Base-by-base conservation (phyloP, 2,329 filamentous ascomycete genomes). In the Trichothecium roseum region DNA sequence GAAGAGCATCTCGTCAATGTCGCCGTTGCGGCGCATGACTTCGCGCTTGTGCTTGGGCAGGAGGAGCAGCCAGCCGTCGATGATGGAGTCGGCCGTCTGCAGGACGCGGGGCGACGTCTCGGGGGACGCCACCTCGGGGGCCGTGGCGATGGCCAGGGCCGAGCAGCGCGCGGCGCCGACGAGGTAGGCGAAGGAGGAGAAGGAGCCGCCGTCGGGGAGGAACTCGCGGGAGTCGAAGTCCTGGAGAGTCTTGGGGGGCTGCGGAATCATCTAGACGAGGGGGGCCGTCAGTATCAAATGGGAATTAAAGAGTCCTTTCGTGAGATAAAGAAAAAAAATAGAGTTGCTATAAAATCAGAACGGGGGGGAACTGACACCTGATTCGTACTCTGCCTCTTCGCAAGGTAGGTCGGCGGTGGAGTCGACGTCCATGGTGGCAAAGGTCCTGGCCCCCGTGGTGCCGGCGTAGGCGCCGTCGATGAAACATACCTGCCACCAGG, bases 401-500 rank as follows among this genome's bases (percentile, higher is more conserved):
- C 79, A 81, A 0, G 80, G 81, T 4, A 84, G 57, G 0, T 68
- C 63, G 0, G 77, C 70, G 15, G 75, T 72, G 1, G 66, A 63
- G 2, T 64, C 54, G 1, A 78, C 56, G 28, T 59, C 57, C 1
- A 50, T 33, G 0, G 49, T 47, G 1, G 46, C 41, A 12, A 60
- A 55, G 1, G 42, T 46, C 32, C 47, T 43, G 0, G 37, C 46
- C 0, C 55, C 46, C 17, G 50, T 24, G 0, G 55, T 60, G 1
- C 49, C 56, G 1, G 52, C 50, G 8, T 55, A 56, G n/a, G 49
- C 53, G 0, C 69, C 72, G 48, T 82, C 79, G 4, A 73, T 59
- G 13, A 73, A 64, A 45, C 72, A 80, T 34, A 83, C 54, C 45
- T 73, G 70, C 79, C 79, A 84, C 78, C 78, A 84, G 2, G 78